Evolutionary conservation across 2,329 filamentous ascomycete species (phyloP).

Genomic region (Pochonia chlamydosporia): DNA sequence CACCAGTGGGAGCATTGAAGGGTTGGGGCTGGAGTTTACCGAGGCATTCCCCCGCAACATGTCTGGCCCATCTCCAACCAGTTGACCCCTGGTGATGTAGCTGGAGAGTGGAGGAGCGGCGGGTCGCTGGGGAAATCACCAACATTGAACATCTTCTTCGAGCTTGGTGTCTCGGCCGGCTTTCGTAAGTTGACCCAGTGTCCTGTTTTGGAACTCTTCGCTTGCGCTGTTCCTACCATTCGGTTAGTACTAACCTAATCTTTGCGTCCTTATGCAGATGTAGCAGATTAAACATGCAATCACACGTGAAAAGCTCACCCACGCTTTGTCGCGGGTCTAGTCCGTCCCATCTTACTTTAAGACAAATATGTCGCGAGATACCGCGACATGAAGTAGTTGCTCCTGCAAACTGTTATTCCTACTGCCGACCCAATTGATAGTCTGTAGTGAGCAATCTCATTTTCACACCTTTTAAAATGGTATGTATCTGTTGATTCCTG

Average conservation of each 20-base stretch:
- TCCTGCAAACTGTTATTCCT: not conserved
- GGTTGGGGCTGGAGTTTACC: constrained; percentile 4
- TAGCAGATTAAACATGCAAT: not conserved
- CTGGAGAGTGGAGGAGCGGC: too few relatives aligned
- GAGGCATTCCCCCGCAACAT: too few relatives aligned
- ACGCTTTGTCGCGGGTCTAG: too few relatives aligned
- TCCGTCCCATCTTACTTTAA: not conserved
- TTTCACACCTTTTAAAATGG: too few relatives aligned
- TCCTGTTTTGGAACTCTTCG: not conserved
- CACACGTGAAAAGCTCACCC: not conserved
- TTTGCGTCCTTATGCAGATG: too few relatives aligned
- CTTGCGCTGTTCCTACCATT: not conserved
- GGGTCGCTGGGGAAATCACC: too few relatives aligned
- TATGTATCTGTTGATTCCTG: too few relatives aligned
- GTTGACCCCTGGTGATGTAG: too few relatives aligned
- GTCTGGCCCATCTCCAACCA: too few relatives aligned
- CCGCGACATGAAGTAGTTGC: not conserved
- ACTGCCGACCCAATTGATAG: not conserved
- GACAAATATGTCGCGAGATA: not conserved
- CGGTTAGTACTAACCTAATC: too few relatives aligned
- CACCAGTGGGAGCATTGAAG: not conserved
- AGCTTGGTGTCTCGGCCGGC: not conserved
- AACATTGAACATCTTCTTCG: not conserved
- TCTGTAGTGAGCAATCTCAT: too few relatives aligned
- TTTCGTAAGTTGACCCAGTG: too few relatives aligned